Conservation (phyloP, 2,329 filamentous ascomycete genomes). For the Venturia carpophila region DNA sequence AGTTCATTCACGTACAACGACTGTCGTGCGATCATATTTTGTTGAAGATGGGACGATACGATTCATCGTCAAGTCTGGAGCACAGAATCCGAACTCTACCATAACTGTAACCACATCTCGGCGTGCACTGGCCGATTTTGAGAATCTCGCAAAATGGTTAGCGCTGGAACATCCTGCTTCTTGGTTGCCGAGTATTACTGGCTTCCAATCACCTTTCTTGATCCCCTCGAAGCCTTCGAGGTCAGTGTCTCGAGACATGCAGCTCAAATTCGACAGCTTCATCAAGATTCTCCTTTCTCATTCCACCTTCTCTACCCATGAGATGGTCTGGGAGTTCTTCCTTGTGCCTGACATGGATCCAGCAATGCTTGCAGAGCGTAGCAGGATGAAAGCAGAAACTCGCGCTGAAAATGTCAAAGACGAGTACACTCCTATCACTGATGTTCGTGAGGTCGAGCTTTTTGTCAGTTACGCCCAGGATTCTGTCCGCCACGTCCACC, state of each 20-base stretch:
- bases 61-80: slow-evolving; percentile 88
- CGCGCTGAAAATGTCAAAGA: slow-evolving; percentile 78
- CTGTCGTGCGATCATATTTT: slow-evolving; percentile 91
- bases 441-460: slow-evolving; percentile 81
- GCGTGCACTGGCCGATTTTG: slow-evolving; percentile 80
- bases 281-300: slow-evolving; percentile 79
- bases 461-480: slow-evolving; percentile 89
- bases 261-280: slow-evolving; percentile 79
- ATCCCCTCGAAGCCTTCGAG: slow-evolving; percentile 87
- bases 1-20: slow-evolving; percentile 74
- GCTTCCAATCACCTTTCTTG: slow-evolving; percentile 71
- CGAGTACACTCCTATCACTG: slow-evolving; percentile 73
- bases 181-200: slow-evolving; percentile 69
- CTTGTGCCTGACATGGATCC: slow-evolving; percentile 88
- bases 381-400: slow-evolving; percentile 74
- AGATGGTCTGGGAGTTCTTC: slow-evolving; percentile 99
- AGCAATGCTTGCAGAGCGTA: slow-evolving; percentile 82
- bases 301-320: slow-evolving; percentile 88
- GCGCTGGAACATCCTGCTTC: slow-evolving; percentile 88
- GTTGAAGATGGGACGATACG: slow-evolving; percentile 93
- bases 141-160: slow-evolving; percentile 77
- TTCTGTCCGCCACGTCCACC: slow-evolving; percentile 76
- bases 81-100: slow-evolving; percentile 68
- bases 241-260: slow-evolving; percentile 77
- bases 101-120: slow-evolving; percentile 94